Evolutionary conservation across 257 asterid species (phyloP).

Genomic region (Solanum pennellii): DNA sequence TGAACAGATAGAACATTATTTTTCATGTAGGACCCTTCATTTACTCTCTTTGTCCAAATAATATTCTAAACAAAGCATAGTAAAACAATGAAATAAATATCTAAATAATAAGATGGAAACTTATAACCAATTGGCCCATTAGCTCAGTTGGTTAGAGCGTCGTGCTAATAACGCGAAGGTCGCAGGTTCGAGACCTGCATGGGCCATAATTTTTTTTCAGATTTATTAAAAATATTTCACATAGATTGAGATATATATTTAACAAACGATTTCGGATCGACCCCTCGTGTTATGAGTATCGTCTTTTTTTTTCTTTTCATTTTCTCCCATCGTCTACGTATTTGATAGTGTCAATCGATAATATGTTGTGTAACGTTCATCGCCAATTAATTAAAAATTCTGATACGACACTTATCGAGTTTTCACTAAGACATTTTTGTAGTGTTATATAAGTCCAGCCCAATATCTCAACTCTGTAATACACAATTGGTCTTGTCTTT

Average conservation of each 20-base stretch:
- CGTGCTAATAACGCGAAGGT: constrained; percentile 23
- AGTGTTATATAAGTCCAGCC: background rate
- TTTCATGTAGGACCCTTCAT: background rate
- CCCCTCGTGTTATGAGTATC: background rate
- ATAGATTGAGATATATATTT: background rate
- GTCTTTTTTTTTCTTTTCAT: background rate
- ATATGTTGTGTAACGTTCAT: background rate
- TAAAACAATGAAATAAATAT: background rate
- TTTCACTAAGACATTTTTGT: background rate
- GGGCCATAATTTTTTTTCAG: background rate
- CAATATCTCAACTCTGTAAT: background rate
- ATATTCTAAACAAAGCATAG: background rate
- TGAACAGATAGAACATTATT: no score
- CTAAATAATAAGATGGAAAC: background rate
- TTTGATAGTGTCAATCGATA: background rate
- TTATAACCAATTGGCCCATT: background rate
- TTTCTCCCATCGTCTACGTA: background rate
- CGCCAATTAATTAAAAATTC: background rate
- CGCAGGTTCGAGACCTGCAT: constrained; percentile 25
- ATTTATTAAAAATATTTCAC: no score
- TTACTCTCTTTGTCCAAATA: background rate
- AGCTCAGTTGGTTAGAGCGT: constrained; percentile 22
- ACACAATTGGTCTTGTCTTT: background rate
- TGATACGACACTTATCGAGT: background rate
- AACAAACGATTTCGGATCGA: background rate